Evolutionary conservation across 2,329 filamentous ascomycete species (phyloP), one percentile per base, ranked within the genome.

Genomic region (Sclerotinia glacialis): DNA sequence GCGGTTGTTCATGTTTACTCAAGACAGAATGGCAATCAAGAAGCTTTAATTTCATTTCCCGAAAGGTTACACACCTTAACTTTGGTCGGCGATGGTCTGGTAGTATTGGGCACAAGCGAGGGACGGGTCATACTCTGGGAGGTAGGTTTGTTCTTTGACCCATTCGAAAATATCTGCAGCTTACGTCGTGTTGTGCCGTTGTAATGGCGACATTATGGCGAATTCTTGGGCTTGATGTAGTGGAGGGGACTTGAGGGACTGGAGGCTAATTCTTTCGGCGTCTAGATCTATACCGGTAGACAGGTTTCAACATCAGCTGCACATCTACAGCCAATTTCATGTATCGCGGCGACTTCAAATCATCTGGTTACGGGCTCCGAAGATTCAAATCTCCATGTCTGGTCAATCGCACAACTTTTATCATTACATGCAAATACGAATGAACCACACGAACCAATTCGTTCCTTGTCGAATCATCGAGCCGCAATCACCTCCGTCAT

Each of bases 1-100:
- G 92, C 93, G 0, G 91, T 96, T 52, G 85, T 99, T 1, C 92
- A 98, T 79, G 92, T 99, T 65, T 99, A 98, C 79, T 93, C 86
- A 67, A 85, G 93, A 65, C 83, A 88, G 67, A 90, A 91, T 70
- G 91, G 91, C 37, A 95, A 91, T 73, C 93, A 97, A 76, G 94
- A 98, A 79, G 90, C 92, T 8, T 85, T 92, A 23, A 87, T 98
- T 26, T 90, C 93, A 0, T 96, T 99, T 74, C 88, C 90, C 0
- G 94, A 98, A 78, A 86, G 88, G 73, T 92, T 99, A 74, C 88
- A 87, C 70, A 93, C 90, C 78, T 80, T 96, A 73, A 84, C 87
- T 28, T 82, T 96, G 65, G 86, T 87, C 31, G 88, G 85, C 58
- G 85, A 91, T 70, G 82, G 79, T 66, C 85, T 96, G 60, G 81